Conservation (phyloP, 805 yeast genomes). For the Yamadazyma endophytica region DNA sequence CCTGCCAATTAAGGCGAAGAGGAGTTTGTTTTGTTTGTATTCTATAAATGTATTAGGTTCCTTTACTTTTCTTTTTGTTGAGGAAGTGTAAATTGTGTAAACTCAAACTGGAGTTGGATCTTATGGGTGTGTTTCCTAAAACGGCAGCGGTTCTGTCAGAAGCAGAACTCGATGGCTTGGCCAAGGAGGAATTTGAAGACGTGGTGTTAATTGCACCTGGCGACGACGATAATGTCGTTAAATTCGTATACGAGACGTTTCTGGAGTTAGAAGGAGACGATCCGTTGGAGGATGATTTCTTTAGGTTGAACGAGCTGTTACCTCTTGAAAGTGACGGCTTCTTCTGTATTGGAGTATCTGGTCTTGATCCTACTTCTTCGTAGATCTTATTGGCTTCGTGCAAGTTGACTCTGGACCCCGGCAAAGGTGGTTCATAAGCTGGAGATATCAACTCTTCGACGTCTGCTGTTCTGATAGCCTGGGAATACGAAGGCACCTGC, state of each 20-base stretch:
- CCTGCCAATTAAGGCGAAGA: background rate
- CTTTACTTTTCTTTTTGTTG: slow-evolving; percentile 26
- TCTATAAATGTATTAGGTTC: background rate
- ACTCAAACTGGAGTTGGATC: slow-evolving; percentile 11
- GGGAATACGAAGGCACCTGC: slow-evolving; percentile 79
- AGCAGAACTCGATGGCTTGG: slow-evolving; percentile 27
- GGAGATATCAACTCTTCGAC: slow-evolving; percentile 59
- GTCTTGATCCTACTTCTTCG: slow-evolving; percentile 17
- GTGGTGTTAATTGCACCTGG: slow-evolving; percentile 9
- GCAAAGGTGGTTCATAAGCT: slow-evolving; percentile 53
- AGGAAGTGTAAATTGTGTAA: slow-evolving; percentile 25
- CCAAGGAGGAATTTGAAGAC: slow-evolving; percentile 5
- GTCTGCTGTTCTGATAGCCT: slow-evolving; percentile 61
- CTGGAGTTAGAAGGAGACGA: slow-evolving; percentile 41
- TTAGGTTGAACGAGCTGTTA: slow-evolving; percentile 9
- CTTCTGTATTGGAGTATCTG: slow-evolving; percentile 6
- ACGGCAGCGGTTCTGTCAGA: slow-evolving; percentile 24
- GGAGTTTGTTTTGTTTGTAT: background rate
- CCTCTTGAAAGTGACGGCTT: slow-evolving; percentile 22
- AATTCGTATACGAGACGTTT: slow-evolving; percentile 30
- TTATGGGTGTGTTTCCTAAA: slow-evolving; percentile 5
- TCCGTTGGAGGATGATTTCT: slow-evolving; percentile 13
- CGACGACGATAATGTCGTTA: slow-evolving; percentile 13
- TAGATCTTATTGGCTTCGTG: slow-evolving; percentile 24
- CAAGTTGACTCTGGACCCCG: slow-evolving; percentile 35